phyloP scores from a whole-genome alignment of 2,329 filamentous ascomycete genomes.

The Helotiales sp. region DNA sequence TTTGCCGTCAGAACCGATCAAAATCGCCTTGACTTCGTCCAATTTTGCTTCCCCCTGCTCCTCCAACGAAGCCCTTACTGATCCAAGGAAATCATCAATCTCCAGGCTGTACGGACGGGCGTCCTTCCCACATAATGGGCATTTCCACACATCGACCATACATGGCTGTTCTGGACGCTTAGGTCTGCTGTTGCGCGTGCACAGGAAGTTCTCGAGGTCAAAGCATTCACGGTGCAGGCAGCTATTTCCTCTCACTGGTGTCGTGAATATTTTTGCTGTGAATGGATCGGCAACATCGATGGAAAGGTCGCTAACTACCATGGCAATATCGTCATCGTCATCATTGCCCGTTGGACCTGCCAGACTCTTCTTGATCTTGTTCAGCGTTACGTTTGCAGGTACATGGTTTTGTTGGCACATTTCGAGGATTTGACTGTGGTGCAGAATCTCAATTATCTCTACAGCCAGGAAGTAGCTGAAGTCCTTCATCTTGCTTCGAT shows the following conservation, averaged over 20 bases:
- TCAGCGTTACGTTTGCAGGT: conserved; percentile 49
- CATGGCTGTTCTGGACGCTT: conserved; percentile 52
- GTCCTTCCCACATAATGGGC: conserved; percentile 78
- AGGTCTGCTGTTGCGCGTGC: conserved; percentile 54
- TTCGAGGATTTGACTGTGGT: conserved; percentile 44
- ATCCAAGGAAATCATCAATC: conserved; percentile 71
- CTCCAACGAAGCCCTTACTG: conserved; percentile 58
- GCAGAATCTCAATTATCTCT: conserved; percentile 64
- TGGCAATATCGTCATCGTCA: conserved; percentile 61
- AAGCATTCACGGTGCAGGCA: conserved; percentile 89
- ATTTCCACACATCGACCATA: conserved; percentile 75
- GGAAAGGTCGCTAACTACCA: conserved; percentile 57
- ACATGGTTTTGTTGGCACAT: conserved; percentile 41
- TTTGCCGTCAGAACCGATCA: conserved; percentile 61
- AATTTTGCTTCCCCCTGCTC: conserved; percentile 39
- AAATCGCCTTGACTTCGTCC: conserved; percentile 58
- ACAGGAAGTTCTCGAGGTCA: conserved; percentile 80
- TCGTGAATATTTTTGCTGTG: conserved; percentile 61
- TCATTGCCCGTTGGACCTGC: conserved; percentile 37
- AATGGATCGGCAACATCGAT: conserved; percentile 70
- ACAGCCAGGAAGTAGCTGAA: conserved; percentile 64
- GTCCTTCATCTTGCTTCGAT: conserved; percentile 35
- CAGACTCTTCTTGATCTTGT: conserved; percentile 55
- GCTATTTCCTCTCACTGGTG: conserved; percentile 67
- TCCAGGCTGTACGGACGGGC: conserved; percentile 71